These are phyloP conservation scores for Fusarium ramigenum DNA, from an alignment of 2,329 filamentous ascomycete species.

Conservation along the genomic window DNA sequence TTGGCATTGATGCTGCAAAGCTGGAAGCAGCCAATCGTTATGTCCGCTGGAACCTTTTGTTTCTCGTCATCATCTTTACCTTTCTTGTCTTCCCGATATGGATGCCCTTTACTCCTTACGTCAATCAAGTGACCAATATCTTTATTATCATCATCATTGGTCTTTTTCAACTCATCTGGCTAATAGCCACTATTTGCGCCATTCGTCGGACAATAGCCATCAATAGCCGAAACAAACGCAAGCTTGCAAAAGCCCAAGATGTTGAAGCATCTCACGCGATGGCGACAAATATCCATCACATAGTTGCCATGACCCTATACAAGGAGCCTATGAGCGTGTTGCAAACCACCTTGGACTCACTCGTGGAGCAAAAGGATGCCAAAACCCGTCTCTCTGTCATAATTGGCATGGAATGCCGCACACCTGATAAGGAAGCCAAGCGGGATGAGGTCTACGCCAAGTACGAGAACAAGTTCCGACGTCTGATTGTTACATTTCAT, in stretches of 20 bases:
- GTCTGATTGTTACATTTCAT: slow-evolving; percentile 26
- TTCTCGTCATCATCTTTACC: slow-evolving; percentile 11
- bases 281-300: slow-evolving; percentile 17
- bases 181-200: slow-evolving; percentile 26
- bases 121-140: slow-evolving; percentile 24
- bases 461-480: slow-evolving; percentile 21
- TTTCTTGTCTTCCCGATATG: slow-evolving; percentile 30
- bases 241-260: slow-evolving; percentile 5
- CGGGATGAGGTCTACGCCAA: slow-evolving; percentile 19
- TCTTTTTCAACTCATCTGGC: slow-evolving; percentile 28
- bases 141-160: slow-evolving; percentile 15
- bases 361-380: slow-evolving; percentile 13
- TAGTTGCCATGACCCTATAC: slow-evolving; percentile 30
- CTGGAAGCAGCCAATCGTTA: slow-evolving; percentile 28
- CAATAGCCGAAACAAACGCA: slow-evolving; percentile 13
- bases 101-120: slow-evolving; percentile 18
- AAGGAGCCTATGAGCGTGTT: slow-evolving; percentile 29
- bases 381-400: slow-evolving; percentile 12
- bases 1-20: slow-evolving; percentile 16
- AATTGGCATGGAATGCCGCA: slow-evolving; percentile 24
- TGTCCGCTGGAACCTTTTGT: slow-evolving; percentile 27
- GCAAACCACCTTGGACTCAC: slow-evolving; percentile 23
- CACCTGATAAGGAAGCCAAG: slow-evolving; percentile 21
- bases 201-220: slow-evolving; percentile 31
- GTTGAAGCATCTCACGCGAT: not conserved